Conservation (phyloP, 345 rosid species). For the Clausena lansium region DNA sequence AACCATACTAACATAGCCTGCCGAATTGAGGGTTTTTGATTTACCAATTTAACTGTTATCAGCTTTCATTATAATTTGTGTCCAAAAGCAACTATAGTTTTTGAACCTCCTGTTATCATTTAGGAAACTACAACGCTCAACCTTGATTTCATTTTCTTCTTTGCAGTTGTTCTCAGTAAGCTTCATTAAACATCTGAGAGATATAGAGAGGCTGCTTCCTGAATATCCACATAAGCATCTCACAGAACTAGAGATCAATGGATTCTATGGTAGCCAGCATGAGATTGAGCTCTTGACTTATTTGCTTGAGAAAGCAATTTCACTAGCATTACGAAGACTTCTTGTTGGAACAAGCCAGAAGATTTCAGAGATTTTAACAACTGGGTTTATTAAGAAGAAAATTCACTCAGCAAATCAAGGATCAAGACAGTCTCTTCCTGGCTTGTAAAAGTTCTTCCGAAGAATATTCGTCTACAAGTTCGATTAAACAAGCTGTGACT, state of each 20-base stretch:
- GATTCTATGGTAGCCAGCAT: constrained; percentile 6
- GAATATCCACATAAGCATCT: constrained; percentile 12
- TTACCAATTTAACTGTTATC: not conserved
- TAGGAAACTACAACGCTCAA: not conserved
- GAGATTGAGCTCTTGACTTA: constrained; percentile 13
- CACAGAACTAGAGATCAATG: constrained; percentile 6
- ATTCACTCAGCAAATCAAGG: not conserved
- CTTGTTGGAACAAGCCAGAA: not conserved
- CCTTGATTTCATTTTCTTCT: not conserved
- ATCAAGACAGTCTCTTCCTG: not conserved
- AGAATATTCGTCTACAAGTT: not conserved
- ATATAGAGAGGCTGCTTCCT: constrained; percentile 1
- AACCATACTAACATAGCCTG: too few relatives aligned
- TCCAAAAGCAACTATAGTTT: not conserved
- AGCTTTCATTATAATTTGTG: not conserved
- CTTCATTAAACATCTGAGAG: constrained; percentile 1
- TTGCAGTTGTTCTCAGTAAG: constrained; percentile 8
- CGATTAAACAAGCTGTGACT: not conserved
- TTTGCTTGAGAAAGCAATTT: constrained; percentile 8
- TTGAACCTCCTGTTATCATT: not conserved
- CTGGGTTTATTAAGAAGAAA: constrained; percentile 3
- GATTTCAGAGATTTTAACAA: not conserved
- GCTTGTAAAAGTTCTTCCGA: not conserved
- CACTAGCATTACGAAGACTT: not conserved
- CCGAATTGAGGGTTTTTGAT: not conserved